Conservation (phyloP, 2,329 filamentous ascomycete genomes). For the Diplodia scrobiculata region DNA sequence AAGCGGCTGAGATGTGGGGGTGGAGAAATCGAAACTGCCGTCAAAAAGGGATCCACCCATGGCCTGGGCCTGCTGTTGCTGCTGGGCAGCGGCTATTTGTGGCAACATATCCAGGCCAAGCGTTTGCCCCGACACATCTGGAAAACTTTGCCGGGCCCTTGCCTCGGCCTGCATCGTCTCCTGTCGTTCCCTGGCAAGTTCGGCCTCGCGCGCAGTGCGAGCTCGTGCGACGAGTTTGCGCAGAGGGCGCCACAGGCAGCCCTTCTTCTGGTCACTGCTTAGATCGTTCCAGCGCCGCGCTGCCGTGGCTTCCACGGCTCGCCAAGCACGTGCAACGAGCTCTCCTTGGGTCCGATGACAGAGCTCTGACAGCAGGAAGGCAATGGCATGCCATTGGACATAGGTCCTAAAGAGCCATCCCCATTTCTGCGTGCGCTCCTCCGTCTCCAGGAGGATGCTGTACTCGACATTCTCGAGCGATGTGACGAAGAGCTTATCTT, state of each 20-base stretch:
- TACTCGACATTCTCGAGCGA: slow-evolving; percentile 76
- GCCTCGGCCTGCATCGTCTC: slow-evolving; percentile 34
- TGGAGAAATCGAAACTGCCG: background rate
- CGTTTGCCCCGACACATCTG: slow-evolving; percentile 30
- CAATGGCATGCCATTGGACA: slow-evolving; percentile 66
- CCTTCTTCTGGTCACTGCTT: slow-evolving; percentile 36
- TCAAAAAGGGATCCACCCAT: background rate
- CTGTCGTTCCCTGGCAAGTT: slow-evolving; percentile 47
- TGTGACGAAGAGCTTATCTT: slow-evolving; percentile 69
- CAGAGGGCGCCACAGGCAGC: slow-evolving; percentile 66
- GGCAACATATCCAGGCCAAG: slow-evolving; percentile 29
- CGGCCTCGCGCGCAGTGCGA: slow-evolving; percentile 55
- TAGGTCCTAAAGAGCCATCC: slow-evolving; percentile 66
- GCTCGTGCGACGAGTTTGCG: slow-evolving; percentile 63
- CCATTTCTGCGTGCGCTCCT: slow-evolving; percentile 64
- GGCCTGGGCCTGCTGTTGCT: slow-evolving; percentile 9
- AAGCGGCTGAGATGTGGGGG: slow-evolving; percentile 8
- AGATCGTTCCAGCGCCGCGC: slow-evolving; percentile 46
- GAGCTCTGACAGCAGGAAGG: slow-evolving; percentile 63
- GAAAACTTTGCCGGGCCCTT: slow-evolving; percentile 31
- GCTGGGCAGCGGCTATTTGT: slow-evolving; percentile 31
- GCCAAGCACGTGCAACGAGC: slow-evolving; percentile 63
- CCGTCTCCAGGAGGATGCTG: slow-evolving; percentile 65
- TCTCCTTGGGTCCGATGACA: slow-evolving; percentile 60
- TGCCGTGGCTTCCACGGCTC: slow-evolving; percentile 55